Percentiles rank a stretch among this genome's conserved stretches.
Conservation (phyloP, 768 basidiomycete genomes). For the Leccinellum albellum region DNA sequence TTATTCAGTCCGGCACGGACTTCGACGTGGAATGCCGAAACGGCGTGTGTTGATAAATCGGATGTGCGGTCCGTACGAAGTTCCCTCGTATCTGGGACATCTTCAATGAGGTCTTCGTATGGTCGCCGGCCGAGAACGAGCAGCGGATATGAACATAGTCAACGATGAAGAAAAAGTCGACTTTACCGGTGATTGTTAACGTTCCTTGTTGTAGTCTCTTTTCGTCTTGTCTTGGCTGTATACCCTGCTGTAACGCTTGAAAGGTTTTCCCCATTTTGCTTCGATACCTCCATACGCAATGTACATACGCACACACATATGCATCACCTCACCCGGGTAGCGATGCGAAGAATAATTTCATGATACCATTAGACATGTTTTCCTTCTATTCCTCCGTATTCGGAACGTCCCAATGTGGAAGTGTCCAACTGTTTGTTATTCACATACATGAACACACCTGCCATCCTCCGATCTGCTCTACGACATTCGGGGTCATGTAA, state of each 20-base stretch:
- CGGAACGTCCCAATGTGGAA: not conserved
- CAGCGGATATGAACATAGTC: slow-evolving; percentile 2
- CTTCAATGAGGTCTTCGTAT: slow-evolving; percentile 2
- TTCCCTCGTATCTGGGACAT: not conserved
- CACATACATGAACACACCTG: not conserved
- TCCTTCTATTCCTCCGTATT: not conserved
- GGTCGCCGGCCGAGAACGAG: not conserved
- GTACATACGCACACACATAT: not conserved
- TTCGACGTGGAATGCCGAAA: not conserved
- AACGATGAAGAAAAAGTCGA: slow-evolving; percentile 17
- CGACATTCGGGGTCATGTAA: slow-evolving; percentile 1
- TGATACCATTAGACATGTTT: not conserved
- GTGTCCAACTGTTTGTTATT: not conserved
- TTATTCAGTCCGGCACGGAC: slow-evolving; percentile 10
- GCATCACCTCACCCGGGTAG: not conserved
- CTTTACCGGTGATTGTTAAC: not conserved
- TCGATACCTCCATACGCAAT: not conserved
- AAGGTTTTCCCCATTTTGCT: not conserved
- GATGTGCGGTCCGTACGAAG: slow-evolving; percentile 1
- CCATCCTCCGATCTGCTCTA: slow-evolving; percentile 2
- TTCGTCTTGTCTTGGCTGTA: not conserved
- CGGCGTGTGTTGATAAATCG: not conserved
- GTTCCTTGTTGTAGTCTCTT: not conserved
- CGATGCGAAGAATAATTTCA: not conserved
- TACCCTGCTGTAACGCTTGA: slow-evolving; percentile 7